Evolutionary conservation across 768 basidiomycete genomes (phyloP), one percentile per base, ranked within the genome.

Genomic region (Podaxis sp.): DNA sequence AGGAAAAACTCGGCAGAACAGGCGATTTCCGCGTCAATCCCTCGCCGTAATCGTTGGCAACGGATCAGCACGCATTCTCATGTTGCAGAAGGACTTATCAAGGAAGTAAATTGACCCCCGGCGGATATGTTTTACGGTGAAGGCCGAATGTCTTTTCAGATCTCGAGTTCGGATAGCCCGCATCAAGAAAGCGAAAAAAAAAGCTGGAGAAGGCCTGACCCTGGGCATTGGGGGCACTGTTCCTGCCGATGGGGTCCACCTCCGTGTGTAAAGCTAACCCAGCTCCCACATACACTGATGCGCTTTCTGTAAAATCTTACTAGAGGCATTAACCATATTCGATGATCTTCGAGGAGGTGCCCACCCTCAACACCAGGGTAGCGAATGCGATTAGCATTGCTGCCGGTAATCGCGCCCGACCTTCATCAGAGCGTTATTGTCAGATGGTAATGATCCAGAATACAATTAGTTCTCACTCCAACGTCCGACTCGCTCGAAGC

Each of bases 81-180:
- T 52, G 49, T 3, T 26, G 22, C 22, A 60, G 49, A 39, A 4
- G 38, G 4, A 22, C 54, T 46, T 30, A 12, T n/a, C 28, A 38
- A 33, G 46, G 19, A 46, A 51, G 33, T 12, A 28, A 2, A 38
- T 51, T 36, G 44, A 38, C 46, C 19, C 48, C 30, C 57, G 57
- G 57, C 57, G 57, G 57, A 59, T 17, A 59, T 59, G 30, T 42
- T 59, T 36, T 19, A 22, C 57, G 57, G 57, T 22, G 57, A 59
- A 51, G 33, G 36, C 57, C 57, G 57, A 49, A 51, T n/a, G 49
- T 6, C 30, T 49, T 36, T 49, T 30, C 19, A 24, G 46, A 59
- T 48, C 33, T 12, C 33, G 26, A 48, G 33, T 33, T 33, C n/a
- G 33, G 49, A 59, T 51, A 19, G 13, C 46, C 3, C 3, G 17